Evolutionary conservation across 1,284 basidiomycete genomes (phyloP).

Genomic region (Cryptococcus sp.): DNA sequence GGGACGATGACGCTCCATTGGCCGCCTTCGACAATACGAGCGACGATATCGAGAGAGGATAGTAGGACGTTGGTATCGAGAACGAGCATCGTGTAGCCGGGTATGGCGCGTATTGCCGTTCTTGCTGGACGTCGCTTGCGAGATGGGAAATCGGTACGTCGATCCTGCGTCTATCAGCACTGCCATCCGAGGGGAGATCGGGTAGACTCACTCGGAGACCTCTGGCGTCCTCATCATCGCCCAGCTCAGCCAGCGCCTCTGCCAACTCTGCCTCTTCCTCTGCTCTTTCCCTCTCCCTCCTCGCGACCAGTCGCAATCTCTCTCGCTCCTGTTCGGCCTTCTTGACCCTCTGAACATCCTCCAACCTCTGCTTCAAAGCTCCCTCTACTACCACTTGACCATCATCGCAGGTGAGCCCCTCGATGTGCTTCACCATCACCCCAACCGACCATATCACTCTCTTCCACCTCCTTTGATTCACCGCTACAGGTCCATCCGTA

Average conservation of each 20-base stretch:
- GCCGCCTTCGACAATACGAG: slow-evolving; percentile 69
- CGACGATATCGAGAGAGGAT: slow-evolving; percentile 66
- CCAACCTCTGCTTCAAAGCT: slow-evolving; percentile 62
- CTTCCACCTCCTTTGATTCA: slow-evolving; percentile 58
- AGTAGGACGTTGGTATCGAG: slow-evolving; percentile 92
- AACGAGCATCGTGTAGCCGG: slow-evolving; percentile 85
- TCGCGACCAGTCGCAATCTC: slow-evolving; percentile 17
- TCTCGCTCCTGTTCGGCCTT: slow-evolving; percentile 24
- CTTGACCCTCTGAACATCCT: slow-evolving; percentile 60
- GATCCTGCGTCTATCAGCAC: slow-evolving; percentile 40
- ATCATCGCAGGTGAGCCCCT: slow-evolving; percentile 64
- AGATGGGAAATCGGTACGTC: slow-evolving; percentile 11
- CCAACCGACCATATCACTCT: slow-evolving; percentile 67
- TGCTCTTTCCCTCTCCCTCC: slow-evolving; percentile 53
- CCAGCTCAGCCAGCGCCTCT: slow-evolving; percentile 53
- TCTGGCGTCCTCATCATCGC: slow-evolving; percentile 61
- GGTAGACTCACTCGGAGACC: slow-evolving; percentile 60
- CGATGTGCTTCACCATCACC: slow-evolving; percentile 62
- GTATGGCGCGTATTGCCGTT: slow-evolving; percentile 56
- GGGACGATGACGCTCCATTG: slow-evolving; percentile 87
- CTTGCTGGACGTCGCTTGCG: slow-evolving; percentile 5
- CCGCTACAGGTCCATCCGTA: slow-evolving; percentile 41
- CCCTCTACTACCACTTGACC: slow-evolving; percentile 56
- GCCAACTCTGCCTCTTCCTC: slow-evolving; percentile 51
- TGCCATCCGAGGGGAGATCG: background rate